phyloP scores from a whole-genome alignment of 495 filamentous ascomycete genomes.

The Penicillium manginii region DNA sequence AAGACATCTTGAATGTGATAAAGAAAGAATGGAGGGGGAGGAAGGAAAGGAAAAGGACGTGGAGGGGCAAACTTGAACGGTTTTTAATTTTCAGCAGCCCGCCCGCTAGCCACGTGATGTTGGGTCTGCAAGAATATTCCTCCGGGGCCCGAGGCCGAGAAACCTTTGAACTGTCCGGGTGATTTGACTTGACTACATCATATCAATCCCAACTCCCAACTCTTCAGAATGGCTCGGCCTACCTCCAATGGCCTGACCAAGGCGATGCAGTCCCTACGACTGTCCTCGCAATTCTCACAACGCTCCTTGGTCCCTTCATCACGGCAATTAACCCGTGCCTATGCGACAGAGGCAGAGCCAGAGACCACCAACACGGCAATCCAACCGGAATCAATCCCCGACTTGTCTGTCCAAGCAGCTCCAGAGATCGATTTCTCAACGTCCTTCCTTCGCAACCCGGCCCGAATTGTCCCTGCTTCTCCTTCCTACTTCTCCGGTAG shows the following conservation, averaged over 20 bases:
- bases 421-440: slow-evolving; percentile 48
- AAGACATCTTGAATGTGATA: slow-evolving; percentile 68
- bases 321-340: slow-evolving; percentile 27
- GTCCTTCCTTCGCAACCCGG: slow-evolving; percentile 36
- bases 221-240: slow-evolving; percentile 37
- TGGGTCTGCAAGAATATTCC: not conserved
- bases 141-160: not conserved
- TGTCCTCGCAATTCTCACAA: slow-evolving; percentile 23
- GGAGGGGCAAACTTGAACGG: not conserved
- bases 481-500: slow-evolving; percentile 92
- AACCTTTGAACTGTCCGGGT: too few relatives aligned
- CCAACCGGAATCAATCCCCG: slow-evolving; percentile 3
- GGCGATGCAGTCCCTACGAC: slow-evolving; percentile 44
- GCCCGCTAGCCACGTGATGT: not conserved
- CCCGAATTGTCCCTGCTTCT: slow-evolving; percentile 80
- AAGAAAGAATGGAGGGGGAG: slow-evolving; percentile 30
- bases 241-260: slow-evolving; percentile 42
- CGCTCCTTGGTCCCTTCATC: slow-evolving; percentile 13
- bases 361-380: slow-evolving; percentile 4
- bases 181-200: not conserved
- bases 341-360: slow-evolving; percentile 28
- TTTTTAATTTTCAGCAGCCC: not conserved
- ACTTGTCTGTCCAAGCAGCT: slow-evolving; percentile 33
- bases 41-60: not conserved
- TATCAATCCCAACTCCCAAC: slow-evolving; percentile 2